Evolutionary conservation across 2,329 filamentous ascomycete species (phyloP), one percentile per base, ranked within the genome.

Genomic region (Herpomyces periplanetae): DNA sequence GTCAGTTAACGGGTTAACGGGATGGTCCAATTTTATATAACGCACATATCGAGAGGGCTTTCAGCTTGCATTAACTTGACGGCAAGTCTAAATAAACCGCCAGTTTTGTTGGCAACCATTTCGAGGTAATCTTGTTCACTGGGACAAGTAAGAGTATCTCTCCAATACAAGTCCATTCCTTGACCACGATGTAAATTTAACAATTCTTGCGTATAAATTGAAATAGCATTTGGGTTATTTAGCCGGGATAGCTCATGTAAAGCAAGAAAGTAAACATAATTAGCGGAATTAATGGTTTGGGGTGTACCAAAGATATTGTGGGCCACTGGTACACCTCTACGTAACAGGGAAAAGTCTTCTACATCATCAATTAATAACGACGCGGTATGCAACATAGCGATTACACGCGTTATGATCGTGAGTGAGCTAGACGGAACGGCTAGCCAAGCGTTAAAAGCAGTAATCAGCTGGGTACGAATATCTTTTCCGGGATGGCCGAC

Each of bases 81-180:
- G 15, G 64, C 65, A 5, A 85, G 42, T 15, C 68, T 51, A 43
- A 85, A 85, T 2, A 87, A 46, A 0, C 69, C 69, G 20, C 68
- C 69, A 0, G 69, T 85, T 42, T 85, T 85, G 41, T 84, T 73
- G 29, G 55, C 55, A 5, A 85, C 68, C 69, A 85, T 84, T 35
- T 84, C 64, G n/a, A 84, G 50, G 39, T 85, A 85, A 39, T 84
- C 68, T 27, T 71, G 64, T 38, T 80, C 68, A 19, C 53, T 64
- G 7, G 68, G 68, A 36, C 65, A 75, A 9, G 61, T 73, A 23
- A 80, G 44, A 11, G 59, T 68, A 39, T 80, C 66, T 22, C 66
- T 51, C 69, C 71, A 85, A 43, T 65, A 80, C 14, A 85, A 49
- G 30, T 85, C 71, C 63, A 84, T 73, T 27, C 69, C 68, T 38